Base-by-base conservation (phyloP, 805 yeast species). In the Metschnikowia santaceciliae region DNA sequence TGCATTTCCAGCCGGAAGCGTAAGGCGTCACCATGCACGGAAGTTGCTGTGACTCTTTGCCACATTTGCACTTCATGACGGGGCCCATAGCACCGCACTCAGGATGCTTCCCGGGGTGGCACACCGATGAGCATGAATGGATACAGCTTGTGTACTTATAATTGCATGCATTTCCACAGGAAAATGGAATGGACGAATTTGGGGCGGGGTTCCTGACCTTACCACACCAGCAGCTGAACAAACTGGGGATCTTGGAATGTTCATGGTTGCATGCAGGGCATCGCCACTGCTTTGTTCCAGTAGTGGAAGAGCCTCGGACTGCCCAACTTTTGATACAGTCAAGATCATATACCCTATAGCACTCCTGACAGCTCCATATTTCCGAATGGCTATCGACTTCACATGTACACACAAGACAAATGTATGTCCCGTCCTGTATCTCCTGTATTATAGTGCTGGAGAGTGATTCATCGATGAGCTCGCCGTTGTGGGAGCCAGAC, bases 71-170 rank as follows among this genome's bases (percentile, higher is more conserved):
- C 37, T 69, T 69, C 71, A 86, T 68, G 8, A 72, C 67, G 0
- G 95, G 92, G 0, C 92, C 90, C 63, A 86, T 68, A 1, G 96
- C 90, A 13, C 86, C 83, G 70, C 97, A 90, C 23, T 72, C 73
- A 0, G 89, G 82, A 66, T 91, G 97, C 1, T 90, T 86, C 0
- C 96, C 97, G 2, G 96, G 92, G 65, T 90, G 97, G 64, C 97
- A 90, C 14, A 78, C 76, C 3, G 82, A 69, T 1, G 87, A 68
- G 62, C 97, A 90, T 2, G 82, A 79, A 63, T 90, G 97, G 1
- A 83, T 76, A 64, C 97, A 87, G 4, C 67, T 62, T 1, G 68
- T 64, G 46, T 84, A 72, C 32, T 79, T 76, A 36, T 73, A 70
- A 46, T 78, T 77, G 70, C 97, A 90, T 0, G 88, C 76, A 62